A percentile compares a stretch with the other conserved stretches of the same genome.
These are phyloP conservation scores for Houttuynia cordata DNA, from an alignment of 164 flowering plant genomes.

Conservation along the genomic window DNA sequence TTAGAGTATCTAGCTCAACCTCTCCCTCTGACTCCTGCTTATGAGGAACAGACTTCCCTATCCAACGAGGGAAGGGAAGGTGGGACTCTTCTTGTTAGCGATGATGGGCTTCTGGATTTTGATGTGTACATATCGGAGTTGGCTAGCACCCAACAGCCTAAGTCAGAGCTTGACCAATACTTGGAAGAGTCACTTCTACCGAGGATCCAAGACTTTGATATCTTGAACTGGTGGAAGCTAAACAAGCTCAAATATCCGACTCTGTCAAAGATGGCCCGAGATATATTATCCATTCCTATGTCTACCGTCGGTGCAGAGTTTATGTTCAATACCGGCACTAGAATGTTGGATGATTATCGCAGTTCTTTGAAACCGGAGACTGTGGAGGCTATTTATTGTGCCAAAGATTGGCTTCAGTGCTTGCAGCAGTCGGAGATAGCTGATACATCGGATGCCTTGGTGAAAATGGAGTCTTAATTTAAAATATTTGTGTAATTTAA, in stretches of 20 bases:
- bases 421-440: constrained; percentile 8
- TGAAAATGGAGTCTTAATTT: constrained; percentile 32
- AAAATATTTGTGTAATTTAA: too few relatives aligned
- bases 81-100: constrained; percentile 22
- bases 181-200: constrained; percentile 75
- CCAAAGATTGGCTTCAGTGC: constrained; percentile 74
- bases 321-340: constrained; percentile 36
- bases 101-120: constrained; percentile 56
- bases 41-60: constrained; percentile 21
- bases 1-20: constrained; percentile 56
- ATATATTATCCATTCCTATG: constrained; percentile 57
- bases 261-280: constrained; percentile 87
- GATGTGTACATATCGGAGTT: constrained; percentile 67
- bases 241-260: constrained; percentile 72
- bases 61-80: constrained; percentile 16
- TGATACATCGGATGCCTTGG: constrained; percentile 24
- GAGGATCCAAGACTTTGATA: constrained; percentile 57
- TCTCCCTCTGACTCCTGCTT: constrained; percentile 43
- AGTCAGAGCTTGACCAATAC: constrained; percentile 82
- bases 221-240: constrained; percentile 83
- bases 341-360: constrained; percentile 52
- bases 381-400: constrained; percentile 72
- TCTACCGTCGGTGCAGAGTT: constrained; percentile 40
- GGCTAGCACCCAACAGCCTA: constrained; percentile 36
- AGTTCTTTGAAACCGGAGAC: constrained; percentile 71